Conservation (phyloP, 139 green algal genomes). For the Nannochloris sp. region DNA sequence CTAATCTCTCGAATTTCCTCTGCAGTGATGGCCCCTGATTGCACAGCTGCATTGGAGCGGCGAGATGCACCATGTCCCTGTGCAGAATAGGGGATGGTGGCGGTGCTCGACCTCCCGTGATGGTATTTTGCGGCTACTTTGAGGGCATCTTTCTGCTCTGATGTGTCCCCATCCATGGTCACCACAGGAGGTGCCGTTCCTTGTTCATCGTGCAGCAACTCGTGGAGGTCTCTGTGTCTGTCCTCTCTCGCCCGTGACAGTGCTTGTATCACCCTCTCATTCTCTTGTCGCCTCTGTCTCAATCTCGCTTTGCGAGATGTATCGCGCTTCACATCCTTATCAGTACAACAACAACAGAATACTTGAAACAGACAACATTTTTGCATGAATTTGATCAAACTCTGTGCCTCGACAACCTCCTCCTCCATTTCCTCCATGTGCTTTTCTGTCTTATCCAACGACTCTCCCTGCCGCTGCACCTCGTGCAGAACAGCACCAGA, state of each 20-base stretch:
- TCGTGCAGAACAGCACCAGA: background rate
- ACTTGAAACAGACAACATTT: background rate
- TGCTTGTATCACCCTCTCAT: background rate
- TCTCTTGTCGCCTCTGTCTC: background rate
- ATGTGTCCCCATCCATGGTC: background rate
- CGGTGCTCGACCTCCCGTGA: background rate
- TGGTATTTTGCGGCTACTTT: slow-evolving; percentile 1
- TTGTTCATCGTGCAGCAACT: background rate
- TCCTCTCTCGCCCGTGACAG: background rate
- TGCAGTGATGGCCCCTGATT: slow-evolving; percentile 3
- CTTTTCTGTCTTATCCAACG: background rate
- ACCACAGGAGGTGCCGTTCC: background rate
- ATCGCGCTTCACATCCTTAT: background rate
- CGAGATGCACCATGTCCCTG: background rate
- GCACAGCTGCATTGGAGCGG: slow-evolving; percentile 5
- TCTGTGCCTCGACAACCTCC: background rate
- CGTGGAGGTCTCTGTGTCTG: background rate
- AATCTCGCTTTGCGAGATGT: slow-evolving; percentile 1
- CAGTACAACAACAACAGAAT: background rate
- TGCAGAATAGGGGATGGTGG: background rate
- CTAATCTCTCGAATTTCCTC: slow-evolving; percentile 8
- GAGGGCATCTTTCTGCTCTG: background rate
- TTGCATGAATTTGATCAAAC: slow-evolving; percentile 3
- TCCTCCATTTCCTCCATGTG: background rate
- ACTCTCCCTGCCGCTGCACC: background rate